A percentile compares a stretch with the other conserved stretches of the same genome.
Conservation (phyloP, 768 basidiomycete genomes). For the Boletus barrowsii region DNA sequence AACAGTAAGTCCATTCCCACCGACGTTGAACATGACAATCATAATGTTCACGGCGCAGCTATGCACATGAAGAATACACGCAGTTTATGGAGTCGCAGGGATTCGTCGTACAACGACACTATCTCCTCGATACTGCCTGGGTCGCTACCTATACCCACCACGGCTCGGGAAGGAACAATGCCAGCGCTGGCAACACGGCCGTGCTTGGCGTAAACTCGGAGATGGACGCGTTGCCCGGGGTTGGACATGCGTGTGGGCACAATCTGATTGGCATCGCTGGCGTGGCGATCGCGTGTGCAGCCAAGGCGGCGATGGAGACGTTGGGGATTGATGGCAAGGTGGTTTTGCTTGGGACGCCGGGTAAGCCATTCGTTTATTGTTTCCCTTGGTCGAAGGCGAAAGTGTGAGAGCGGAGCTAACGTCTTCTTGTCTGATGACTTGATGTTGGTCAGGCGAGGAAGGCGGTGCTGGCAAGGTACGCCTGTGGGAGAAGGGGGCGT, state of each 20-base stretch:
- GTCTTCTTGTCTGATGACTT: background rate
- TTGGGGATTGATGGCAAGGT: conserved; percentile 64
- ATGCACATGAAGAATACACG: conserved; percentile 71
- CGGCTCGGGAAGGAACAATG: too few species aligned
- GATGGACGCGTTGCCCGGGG: conserved; percentile 59
- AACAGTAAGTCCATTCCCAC: conserved; percentile 43
- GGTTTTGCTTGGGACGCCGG: conserved; percentile 74
- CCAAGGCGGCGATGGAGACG: conserved; percentile 58
- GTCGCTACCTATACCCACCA: conserved; percentile 55
- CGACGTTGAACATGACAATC: too few species aligned
- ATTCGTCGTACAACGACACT: conserved; percentile 59
- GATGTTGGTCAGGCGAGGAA: conserved; percentile 37
- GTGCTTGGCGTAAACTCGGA: conserved; percentile 74
- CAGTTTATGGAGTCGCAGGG: conserved; percentile 64
- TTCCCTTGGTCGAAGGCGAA: background rate
- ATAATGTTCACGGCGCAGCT: conserved; percentile 4
- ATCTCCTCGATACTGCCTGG: conserved; percentile 74
- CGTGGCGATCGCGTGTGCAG: conserved; percentile 66
- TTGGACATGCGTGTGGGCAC: conserved; percentile 77
- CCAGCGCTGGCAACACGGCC: background rate
- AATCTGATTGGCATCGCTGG: conserved; percentile 77
- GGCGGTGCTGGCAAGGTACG: conserved; percentile 69
- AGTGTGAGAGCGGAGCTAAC: background rate
- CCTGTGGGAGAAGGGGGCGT: conserved; percentile 66
- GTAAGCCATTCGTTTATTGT: conserved; percentile 33